Evolutionary conservation across 2,329 filamentous ascomycete genomes (phyloP).

Genomic region (Fusarium sp.): DNA sequence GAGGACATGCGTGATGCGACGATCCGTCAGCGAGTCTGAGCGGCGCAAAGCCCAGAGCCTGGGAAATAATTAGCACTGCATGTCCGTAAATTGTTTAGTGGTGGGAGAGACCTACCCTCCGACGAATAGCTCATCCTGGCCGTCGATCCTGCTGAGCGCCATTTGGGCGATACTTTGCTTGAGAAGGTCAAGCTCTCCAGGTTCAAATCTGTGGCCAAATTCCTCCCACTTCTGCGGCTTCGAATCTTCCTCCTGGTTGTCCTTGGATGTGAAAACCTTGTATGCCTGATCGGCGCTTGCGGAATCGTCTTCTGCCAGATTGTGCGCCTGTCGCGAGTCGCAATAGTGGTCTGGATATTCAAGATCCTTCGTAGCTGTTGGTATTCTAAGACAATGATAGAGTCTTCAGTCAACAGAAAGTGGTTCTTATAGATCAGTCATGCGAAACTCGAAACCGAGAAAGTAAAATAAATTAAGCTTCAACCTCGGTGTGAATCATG

Average conservation of each 20-base stretch:
- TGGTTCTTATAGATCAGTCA: not conserved
- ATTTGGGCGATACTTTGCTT: constrained; percentile 50
- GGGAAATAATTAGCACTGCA: constrained; percentile 16
- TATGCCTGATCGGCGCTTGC: not conserved
- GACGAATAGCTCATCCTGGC: constrained; percentile 54
- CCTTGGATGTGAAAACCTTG: not conserved
- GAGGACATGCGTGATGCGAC: constrained; percentile 89
- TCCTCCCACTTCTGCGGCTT: constrained; percentile 40
- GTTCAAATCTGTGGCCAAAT: constrained; percentile 37
- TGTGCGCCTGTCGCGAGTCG: constrained; percentile 8
- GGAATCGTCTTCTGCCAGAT: constrained; percentile 20
- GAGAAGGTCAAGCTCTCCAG: constrained; percentile 40
- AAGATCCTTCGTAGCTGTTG: not conserved
- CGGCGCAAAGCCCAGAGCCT: constrained; percentile 81
- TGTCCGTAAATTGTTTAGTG: not conserved
- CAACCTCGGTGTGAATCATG: constrained; percentile 35
- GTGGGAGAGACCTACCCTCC: constrained; percentile 49
- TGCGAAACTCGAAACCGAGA: not conserved
- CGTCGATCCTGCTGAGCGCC: constrained; percentile 56
- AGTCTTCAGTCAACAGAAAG: not conserved
- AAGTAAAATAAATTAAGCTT: constrained; percentile 10
- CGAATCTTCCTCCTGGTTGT: constrained; percentile 4
- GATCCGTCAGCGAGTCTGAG: constrained; percentile 73
- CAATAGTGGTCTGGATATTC: not conserved
- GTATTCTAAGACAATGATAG: not conserved